Percentiles rank a stretch among this genome's conserved stretches.
These are phyloP conservation scores for Colletotrichum sp. DNA, from an alignment of 2,329 filamentous ascomycete genomes.

Conservation along the genomic window DNA sequence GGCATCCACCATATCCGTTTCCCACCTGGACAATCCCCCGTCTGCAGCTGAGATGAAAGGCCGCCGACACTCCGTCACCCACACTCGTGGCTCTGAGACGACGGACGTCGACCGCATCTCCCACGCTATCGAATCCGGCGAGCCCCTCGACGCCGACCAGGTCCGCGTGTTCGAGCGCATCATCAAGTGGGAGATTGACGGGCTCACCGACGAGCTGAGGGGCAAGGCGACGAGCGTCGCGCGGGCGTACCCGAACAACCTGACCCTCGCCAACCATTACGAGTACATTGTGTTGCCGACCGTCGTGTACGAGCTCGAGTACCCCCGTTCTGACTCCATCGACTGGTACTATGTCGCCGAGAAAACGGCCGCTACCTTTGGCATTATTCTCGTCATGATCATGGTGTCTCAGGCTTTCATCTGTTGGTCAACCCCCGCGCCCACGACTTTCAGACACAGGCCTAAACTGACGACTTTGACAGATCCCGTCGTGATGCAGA, in stretches of 20 bases:
- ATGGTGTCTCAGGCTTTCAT: conserved; percentile 79
- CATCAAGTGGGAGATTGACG: conserved; percentile 70
- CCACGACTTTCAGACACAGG: neutral
- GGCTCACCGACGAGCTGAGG: conserved; percentile 67
- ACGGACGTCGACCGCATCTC: conserved; percentile 65
- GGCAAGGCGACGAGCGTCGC: conserved; percentile 60
- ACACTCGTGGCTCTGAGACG: conserved; percentile 40
- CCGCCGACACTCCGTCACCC: conserved; percentile 44
- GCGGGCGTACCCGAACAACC: conserved; percentile 70
- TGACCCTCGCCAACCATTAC: conserved; percentile 68
- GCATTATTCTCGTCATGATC: conserved; percentile 79
- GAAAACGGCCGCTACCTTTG: conserved; percentile 73
- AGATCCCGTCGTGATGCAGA: conserved; percentile 73
- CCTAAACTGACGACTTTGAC: neutral
- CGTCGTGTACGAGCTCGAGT: conserved; percentile 79
- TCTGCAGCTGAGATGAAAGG: conserved; percentile 39
- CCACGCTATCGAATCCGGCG: conserved; percentile 63
- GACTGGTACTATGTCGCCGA: conserved; percentile 79
- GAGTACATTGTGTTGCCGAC: conserved; percentile 80
- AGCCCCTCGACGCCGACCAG: conserved; percentile 66
- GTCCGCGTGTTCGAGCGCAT: conserved; percentile 68
- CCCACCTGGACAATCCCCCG: conserved; percentile 46
- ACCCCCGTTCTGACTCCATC: conserved; percentile 70
- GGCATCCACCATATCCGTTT: conserved; percentile 46
- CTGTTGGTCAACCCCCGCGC: conserved; percentile 39